Evolutionary conservation across 805 yeast genomes (phyloP).

Genomic region (Clavispora santaluciae): DNA sequence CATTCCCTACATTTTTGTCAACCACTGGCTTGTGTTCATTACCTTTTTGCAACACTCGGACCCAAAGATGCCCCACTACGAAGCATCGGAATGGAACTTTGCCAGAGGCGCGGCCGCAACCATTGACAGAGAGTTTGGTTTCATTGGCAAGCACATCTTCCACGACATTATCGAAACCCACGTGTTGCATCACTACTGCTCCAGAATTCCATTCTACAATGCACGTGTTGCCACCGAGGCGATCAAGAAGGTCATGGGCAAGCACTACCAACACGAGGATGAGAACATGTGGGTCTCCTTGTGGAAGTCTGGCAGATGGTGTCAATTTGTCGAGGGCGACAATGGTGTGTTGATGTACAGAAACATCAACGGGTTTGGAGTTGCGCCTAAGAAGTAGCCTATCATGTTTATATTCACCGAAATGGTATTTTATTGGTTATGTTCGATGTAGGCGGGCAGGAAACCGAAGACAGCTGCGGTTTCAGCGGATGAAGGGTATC

Average conservation of each 20-base stretch:
- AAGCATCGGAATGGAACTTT: conserved; percentile 70
- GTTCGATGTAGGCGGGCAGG: neutral
- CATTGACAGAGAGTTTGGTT: conserved; percentile 78
- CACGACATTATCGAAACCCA: conserved; percentile 91
- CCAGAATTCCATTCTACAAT: conserved; percentile 83
- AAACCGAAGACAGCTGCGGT: no score
- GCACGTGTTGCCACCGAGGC: conserved; percentile 78
- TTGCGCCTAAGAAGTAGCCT: conserved; percentile 12
- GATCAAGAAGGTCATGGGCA: conserved; percentile 80
- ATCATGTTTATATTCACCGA: neutral
- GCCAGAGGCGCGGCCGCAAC: conserved; percentile 91
- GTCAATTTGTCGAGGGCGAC: conserved; percentile 73
- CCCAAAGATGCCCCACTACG: conserved; percentile 75
- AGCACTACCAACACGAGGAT: conserved; percentile 60
- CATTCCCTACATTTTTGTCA: conserved; percentile 72
- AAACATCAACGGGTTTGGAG: conserved; percentile 45
- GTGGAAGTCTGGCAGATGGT: conserved; percentile 60
- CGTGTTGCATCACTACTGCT: conserved; percentile 78
- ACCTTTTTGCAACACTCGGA: conserved; percentile 84
- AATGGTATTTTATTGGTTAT: neutral
- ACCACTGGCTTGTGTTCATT: conserved; percentile 88
- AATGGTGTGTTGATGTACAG: conserved; percentile 58
- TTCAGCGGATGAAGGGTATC: conserved; percentile 43
- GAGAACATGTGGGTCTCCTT: conserved; percentile 70
- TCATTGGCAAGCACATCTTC: conserved; percentile 71